Percentiles rank a stretch among this genome's conserved stretches.
These are phyloP conservation scores for Aspergillus ustus DNA, from an alignment of 2,329 filamentous ascomycete genomes.

Conservation along the genomic window DNA sequence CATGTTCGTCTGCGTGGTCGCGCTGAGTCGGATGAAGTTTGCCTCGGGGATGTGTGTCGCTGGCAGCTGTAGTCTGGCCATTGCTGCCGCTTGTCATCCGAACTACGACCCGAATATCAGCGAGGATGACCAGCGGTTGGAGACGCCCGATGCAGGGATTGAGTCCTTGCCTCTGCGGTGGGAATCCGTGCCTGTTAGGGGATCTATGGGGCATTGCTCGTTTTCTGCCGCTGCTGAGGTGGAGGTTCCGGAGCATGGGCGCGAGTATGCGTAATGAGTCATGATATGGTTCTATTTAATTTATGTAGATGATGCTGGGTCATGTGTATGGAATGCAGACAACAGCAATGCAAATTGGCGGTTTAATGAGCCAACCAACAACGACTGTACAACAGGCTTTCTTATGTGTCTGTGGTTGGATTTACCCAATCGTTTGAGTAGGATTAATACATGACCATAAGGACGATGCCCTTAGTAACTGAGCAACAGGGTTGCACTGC, in stretches of 20 bases:
- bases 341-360: too few species aligned
- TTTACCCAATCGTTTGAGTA: too few species aligned
- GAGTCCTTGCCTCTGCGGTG: neutral
- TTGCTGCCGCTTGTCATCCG: slow-evolving; percentile 1
- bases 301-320: too few species aligned
- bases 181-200: neutral
- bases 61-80: slow-evolving; percentile 2
- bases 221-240: neutral
- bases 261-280: neutral
- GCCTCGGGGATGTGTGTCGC: slow-evolving; percentile 2
- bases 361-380: too few species aligned
- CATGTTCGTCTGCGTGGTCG: slow-evolving; percentile 22
- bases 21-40: slow-evolving; percentile 18
- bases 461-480: too few species aligned
- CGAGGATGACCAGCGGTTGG: neutral
- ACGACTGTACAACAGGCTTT: too few species aligned
- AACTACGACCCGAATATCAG: neutral
- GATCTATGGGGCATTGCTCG: neutral
- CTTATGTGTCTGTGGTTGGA: too few species aligned
- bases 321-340: too few species aligned
- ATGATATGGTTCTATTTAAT: too few species aligned
- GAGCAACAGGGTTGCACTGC: too few species aligned
- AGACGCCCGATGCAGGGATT: neutral
- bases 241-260: neutral
- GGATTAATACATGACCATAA: too few species aligned